Conservation (phyloP, 1,284 basidiomycete species). For the Albatrellus sp. region DNA sequence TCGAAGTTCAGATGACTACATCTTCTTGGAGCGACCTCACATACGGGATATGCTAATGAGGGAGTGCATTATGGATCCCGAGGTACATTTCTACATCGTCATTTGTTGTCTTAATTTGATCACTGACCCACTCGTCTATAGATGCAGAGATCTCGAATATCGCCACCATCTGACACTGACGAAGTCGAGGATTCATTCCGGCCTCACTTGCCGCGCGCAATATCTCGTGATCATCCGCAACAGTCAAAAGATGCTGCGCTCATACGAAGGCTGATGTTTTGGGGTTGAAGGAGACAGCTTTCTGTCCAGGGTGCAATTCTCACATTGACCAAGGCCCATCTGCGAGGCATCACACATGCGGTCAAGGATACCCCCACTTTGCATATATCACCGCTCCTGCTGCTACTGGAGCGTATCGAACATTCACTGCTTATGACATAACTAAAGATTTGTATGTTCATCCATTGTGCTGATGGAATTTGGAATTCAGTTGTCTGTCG, state of each 20-base stretch:
- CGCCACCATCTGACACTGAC: slow-evolving; percentile 26
- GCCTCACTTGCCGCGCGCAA: slow-evolving; percentile 16
- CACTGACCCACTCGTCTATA: slow-evolving; percentile 13
- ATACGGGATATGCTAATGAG: slow-evolving; percentile 41
- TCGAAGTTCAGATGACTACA: slow-evolving; percentile 42
- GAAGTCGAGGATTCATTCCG: slow-evolving; percentile 15
- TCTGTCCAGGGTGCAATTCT: too few species aligned
- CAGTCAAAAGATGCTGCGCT: slow-evolving; percentile 23
- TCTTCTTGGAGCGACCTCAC: slow-evolving; percentile 35
- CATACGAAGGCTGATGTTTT: slow-evolving; percentile 28
- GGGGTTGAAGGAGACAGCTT: slow-evolving; percentile 1
- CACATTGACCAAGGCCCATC: too few species aligned
- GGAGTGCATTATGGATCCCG: slow-evolving; percentile 47
- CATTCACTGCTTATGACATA: background rate
- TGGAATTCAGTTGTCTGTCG: too few species aligned
- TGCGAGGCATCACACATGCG: too few species aligned
- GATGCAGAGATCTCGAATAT: slow-evolving; percentile 50
- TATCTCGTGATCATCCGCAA: slow-evolving; percentile 17
- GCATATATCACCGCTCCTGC: background rate
- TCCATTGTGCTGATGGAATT: too few species aligned
- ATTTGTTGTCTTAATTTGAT: background rate
- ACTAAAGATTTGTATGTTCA: slow-evolving; percentile 3
- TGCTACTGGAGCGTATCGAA: too few species aligned
- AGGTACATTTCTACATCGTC: slow-evolving; percentile 28
- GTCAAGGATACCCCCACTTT: background rate